These are phyloP conservation scores for Talaromyces pinophilus DNA, from an alignment of 2,329 filamentous ascomycete genomes.

Conservation along the genomic window DNA sequence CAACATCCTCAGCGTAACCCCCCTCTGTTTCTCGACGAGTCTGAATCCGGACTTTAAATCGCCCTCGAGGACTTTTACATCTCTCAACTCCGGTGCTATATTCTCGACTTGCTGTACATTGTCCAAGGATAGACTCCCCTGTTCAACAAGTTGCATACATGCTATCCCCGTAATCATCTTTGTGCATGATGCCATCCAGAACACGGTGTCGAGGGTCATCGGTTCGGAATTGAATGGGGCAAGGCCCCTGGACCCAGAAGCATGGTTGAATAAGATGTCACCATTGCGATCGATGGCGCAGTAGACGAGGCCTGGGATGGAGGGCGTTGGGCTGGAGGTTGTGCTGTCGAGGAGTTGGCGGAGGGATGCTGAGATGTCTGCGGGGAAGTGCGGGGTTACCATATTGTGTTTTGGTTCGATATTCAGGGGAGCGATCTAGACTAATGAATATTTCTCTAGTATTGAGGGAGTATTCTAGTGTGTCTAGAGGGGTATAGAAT, in stretches of 20 bases:
- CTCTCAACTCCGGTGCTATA: conserved; percentile 52
- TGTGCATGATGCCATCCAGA: conserved; percentile 60
- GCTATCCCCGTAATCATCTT: conserved; percentile 58
- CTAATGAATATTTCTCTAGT: not conserved
- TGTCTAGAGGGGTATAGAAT: not conserved
- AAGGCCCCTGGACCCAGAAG: conserved; percentile 30
- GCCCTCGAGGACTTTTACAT: conserved; percentile 48
- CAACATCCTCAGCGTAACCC: conserved; percentile 55
- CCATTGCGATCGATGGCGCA: conserved; percentile 31
- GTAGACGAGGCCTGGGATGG: conserved; percentile 28
- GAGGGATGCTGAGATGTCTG: conserved; percentile 20
- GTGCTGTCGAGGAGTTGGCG: conserved; percentile 22
- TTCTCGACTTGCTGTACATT: conserved; percentile 50
- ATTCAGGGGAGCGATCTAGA: not conserved
- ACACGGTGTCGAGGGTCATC: conserved; percentile 34
- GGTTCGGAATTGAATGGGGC: conserved; percentile 21
- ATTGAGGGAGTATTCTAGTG: not conserved
- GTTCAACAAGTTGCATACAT: conserved; percentile 61
- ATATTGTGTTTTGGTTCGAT: not conserved
- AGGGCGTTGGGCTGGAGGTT: conserved; percentile 14
- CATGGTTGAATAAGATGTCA: conserved; percentile 32
- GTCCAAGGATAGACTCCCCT: conserved; percentile 52
- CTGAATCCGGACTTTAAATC: conserved; percentile 28
- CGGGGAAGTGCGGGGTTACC: conserved; percentile 21
- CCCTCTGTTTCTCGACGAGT: conserved; percentile 41